A percentile compares a stretch with the other conserved stretches of the same genome.
These are phyloP conservation scores for Amphibolis antarctica DNA, from an alignment of 106 monocot genomes.

Conservation along the genomic window DNA sequence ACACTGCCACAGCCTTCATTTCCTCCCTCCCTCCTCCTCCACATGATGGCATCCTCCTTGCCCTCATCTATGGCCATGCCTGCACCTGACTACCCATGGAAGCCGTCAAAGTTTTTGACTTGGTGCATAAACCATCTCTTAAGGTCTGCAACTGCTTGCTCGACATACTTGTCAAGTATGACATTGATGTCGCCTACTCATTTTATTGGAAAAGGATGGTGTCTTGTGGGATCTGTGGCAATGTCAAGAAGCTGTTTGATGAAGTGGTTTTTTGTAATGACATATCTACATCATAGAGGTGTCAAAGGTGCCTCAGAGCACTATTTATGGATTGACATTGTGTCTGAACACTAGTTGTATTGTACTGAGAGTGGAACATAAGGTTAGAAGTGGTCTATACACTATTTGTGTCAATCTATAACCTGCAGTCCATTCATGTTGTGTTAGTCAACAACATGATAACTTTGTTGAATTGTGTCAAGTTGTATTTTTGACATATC, in stretches of 20 bases:
- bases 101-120: constrained; percentile 21
- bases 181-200: constrained; percentile 42
- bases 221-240: constrained; percentile 5
- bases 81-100: constrained; percentile 11
- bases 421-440: too few relatives aligned
- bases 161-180: constrained; percentile 32
- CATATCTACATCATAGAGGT: too few relatives aligned
- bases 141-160: constrained; percentile 42
- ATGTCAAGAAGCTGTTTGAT: constrained; percentile 40
- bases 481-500: too few relatives aligned
- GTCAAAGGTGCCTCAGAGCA: too few relatives aligned
- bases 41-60: constrained; percentile 17
- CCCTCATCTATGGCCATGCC: constrained; percentile 25
- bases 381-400: too few relatives aligned
- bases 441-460: too few relatives aligned
- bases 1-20: constrained; percentile 1
- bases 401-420: too few relatives aligned
- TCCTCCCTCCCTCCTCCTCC: constrained; percentile 13
- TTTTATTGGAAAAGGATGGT: constrained; percentile 41
- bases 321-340: too few relatives aligned
- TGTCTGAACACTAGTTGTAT: too few relatives aligned
- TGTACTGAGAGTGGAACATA: too few relatives aligned
- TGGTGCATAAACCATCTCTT: constrained; percentile 18
- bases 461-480: too few relatives aligned
- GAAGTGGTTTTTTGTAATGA: too few relatives aligned